phyloP scores from a whole-genome alignment of 78 protist genomes.

The slime mould (Dictyostelium discoideum) region DNA sequence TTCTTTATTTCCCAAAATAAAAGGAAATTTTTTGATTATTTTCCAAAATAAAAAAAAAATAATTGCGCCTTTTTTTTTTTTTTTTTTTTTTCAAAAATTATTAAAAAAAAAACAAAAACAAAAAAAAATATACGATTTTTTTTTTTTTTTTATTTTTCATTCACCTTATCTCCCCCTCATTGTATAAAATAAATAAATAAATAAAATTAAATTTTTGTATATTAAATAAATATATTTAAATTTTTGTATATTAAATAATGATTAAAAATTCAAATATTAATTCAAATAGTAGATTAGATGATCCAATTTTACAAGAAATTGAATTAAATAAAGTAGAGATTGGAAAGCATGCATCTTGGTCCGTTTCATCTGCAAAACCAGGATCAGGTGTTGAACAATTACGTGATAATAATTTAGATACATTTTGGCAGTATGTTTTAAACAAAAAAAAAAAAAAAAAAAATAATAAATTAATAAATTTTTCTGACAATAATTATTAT shows the following conservation, averaged over 20 bases:
- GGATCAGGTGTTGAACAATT: constrained; percentile 82
- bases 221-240: no score
- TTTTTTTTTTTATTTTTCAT: no score
- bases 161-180: no score
- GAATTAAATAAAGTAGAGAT: constrained; percentile 32
- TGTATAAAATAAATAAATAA: no score
- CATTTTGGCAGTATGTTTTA: constrained; percentile 83
- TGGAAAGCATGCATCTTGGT: constrained; percentile 72
- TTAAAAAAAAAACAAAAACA: no score
- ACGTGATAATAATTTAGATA: constrained; percentile 58
- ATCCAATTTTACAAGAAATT: not conserved
- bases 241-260: not conserved
- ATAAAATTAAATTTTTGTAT: no score
- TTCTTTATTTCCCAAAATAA: not conserved
- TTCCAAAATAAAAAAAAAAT: no score
- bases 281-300: not conserved
- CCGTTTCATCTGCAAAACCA: constrained; percentile 68
- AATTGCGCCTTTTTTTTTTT: no score
- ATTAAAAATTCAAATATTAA: not conserved
- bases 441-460: not conserved
- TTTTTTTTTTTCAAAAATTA: no score
- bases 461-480: not conserved
- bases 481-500: no score
- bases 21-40: no score
- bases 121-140: no score